Evolutionary conservation across 176 grass and related monocot species (phyloP).

Genomic region (Juncus effusus): DNA sequence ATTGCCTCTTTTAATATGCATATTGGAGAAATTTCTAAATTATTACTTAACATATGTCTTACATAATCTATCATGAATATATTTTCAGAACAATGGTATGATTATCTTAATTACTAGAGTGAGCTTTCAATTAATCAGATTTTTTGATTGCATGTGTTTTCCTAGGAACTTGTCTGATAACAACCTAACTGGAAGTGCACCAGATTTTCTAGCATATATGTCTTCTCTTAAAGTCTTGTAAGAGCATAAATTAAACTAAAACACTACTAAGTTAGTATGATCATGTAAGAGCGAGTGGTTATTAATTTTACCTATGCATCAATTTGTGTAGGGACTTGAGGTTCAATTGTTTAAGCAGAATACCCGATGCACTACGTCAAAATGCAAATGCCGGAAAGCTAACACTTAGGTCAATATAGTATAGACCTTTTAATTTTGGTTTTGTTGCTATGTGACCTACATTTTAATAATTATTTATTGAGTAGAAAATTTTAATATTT

Average conservation of each 20-base stretch:
- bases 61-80: too few relatives aligned
- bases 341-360: constrained; percentile 3
- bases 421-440: neutral
- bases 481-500: too few relatives aligned
- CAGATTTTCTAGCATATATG: constrained; percentile 27
- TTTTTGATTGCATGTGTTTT: neutral
- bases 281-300: too few relatives aligned
- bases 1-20: too few relatives aligned
- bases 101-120: too few relatives aligned
- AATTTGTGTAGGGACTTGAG: constrained; percentile 28
- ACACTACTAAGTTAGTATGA: neutral
- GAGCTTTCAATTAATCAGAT: too few relatives aligned
- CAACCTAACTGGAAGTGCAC: constrained; percentile 4
- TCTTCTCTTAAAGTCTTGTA: constrained; percentile 18
- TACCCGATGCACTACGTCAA: neutral
- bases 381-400: neutral
- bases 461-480: too few relatives aligned
- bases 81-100: too few relatives aligned
- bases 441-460: neutral
- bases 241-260: neutral
- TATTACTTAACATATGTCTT: too few relatives aligned
- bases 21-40: too few relatives aligned
- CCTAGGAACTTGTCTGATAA: neutral
- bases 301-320: too few relatives aligned
- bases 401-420: neutral